A percentile compares a stretch with the other conserved stretches of the same genome.
phyloP scores from a whole-genome alignment of 208 protist genomes.

The Trypanosoma mega region DNA sequence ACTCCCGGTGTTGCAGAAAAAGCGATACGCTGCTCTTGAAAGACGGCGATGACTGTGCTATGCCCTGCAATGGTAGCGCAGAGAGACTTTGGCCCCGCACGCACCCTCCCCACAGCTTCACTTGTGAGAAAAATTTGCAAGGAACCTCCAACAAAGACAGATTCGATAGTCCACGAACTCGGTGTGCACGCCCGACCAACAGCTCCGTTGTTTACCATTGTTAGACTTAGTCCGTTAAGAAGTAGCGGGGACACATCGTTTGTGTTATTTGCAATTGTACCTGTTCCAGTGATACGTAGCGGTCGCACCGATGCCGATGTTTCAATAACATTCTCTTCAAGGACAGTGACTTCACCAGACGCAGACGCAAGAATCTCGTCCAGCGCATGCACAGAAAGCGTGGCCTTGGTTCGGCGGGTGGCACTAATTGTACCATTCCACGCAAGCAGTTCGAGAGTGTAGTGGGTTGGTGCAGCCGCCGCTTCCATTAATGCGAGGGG shows the following conservation, averaged over 20 bases:
- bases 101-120: slow-evolving; percentile 1
- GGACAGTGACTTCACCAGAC: slow-evolving; percentile 19
- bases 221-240: slow-evolving; percentile 39
- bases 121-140: slow-evolving; percentile 36
- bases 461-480: slow-evolving; percentile 1
- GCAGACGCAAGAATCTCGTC: slow-evolving; percentile 27
- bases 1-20: slow-evolving; percentile 25
- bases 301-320: neutral
- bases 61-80: slow-evolving; percentile 42
- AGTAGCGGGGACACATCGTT: slow-evolving; percentile 31
- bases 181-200: slow-evolving; percentile 43
- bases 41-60: slow-evolving; percentile 31
- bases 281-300: slow-evolving; percentile 36
- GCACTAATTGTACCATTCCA: neutral
- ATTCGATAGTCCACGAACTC: slow-evolving; percentile 34
- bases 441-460: slow-evolving; percentile 6
- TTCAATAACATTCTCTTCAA: slow-evolving; percentile 21
- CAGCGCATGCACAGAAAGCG: slow-evolving; percentile 32
- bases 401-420: slow-evolving; percentile 7
- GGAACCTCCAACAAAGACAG: slow-evolving; percentile 35
- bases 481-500: slow-evolving; percentile 20
- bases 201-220: slow-evolving; percentile 66
- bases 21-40: slow-evolving; percentile 27
- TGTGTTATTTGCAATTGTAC: slow-evolving; percentile 45
- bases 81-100: slow-evolving; percentile 49